Base-by-base conservation (phyloP, 208 protist species). In the Acanthamoeba royreba region DNA sequence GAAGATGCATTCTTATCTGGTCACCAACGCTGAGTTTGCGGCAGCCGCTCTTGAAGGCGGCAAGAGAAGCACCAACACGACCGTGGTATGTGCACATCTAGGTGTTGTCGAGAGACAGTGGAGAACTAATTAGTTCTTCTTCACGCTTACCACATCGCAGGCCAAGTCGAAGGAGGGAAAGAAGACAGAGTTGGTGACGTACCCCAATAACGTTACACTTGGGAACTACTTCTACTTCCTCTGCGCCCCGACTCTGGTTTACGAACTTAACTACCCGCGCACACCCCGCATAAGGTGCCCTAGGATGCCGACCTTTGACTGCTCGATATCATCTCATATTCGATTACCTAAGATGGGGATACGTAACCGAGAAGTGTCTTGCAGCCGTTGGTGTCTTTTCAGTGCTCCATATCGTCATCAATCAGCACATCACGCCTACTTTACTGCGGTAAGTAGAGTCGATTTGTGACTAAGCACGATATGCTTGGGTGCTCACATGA, bases 191-290 rank as follows among this genome's bases (percentile, higher is more conserved):
- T 11, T 31, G 17, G 63, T 92, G 33, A 13, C 45, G 4, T 97
- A 95, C 89, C 96, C 90, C 49, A 49, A 95, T 63, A 97, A 95
- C 66, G 90, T 97, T 38, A 93, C 74, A 4, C 46, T 97, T 13
- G 31, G 38, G 17, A 93, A 97, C 63, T 96, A 96, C 22, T 79
- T 94, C 47, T 96, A 97, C 72, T 97, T 97, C 72, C 89, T 97
- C 25, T 42, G 95, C 38, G 94, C 89, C 4, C 96, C 96, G 63
- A 97, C 96, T 5, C 72, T 97, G 4, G 96, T 97, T 42, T 97
- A 97, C 92, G 95, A 97, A 72, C 83, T 94, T 40, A 46, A 93
- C 43, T 97, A 96, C 90, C 96, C 95, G 49, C 92, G 94, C 63
- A 97, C 96, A 15, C 47, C 91, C 42, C 35, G 22, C 35, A 96